Conservation (phyloP, 306 rosid genomes). For the Spatholobus suberectus region DNA sequence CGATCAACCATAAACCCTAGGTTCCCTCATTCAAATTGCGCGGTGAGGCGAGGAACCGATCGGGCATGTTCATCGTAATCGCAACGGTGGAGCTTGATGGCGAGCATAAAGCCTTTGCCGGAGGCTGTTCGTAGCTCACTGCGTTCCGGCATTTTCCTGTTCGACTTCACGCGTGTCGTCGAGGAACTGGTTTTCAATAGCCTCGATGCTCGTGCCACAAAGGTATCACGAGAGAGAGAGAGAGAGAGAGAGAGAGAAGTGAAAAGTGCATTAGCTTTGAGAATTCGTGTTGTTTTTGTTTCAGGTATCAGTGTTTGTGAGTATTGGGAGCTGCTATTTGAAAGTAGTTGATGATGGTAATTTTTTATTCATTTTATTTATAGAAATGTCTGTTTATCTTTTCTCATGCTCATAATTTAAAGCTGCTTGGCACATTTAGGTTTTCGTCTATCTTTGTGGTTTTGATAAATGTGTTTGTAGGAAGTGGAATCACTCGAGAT, state of each 20-base stretch:
- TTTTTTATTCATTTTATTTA: not conserved
- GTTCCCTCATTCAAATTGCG: too few relatives aligned
- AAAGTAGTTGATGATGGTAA: conserved; percentile 89
- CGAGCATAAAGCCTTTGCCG: conserved; percentile 62
- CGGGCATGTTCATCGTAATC: conserved; percentile 15
- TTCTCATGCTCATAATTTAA: conserved; percentile 27
- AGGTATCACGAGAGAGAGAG: conserved; percentile 47
- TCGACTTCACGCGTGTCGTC: conserved; percentile 73
- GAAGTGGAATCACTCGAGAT: conserved; percentile 82
- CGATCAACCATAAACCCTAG: conserved; percentile 30
- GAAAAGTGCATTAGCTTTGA: conserved; percentile 34
- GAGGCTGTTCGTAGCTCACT: conserved; percentile 65
- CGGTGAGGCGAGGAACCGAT: not conserved
- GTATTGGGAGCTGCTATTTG: conserved; percentile 61
- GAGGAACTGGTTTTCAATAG: conserved; percentile 88
- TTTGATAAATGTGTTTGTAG: conserved; percentile 50
- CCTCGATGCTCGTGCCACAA: conserved; percentile 77
- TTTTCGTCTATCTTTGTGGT: not conserved
- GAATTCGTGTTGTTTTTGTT: conserved; percentile 35
- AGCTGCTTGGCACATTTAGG: not conserved
- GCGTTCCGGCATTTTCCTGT: conserved; percentile 71
- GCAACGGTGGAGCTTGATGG: conserved; percentile 48
- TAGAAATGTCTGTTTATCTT: conserved; percentile 15
- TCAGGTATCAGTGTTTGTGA: conserved; percentile 73
- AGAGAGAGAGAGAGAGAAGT: not conserved